Conservation (phyloP, 495 filamentous ascomycete species). For the Apiosordaria backusii region DNA sequence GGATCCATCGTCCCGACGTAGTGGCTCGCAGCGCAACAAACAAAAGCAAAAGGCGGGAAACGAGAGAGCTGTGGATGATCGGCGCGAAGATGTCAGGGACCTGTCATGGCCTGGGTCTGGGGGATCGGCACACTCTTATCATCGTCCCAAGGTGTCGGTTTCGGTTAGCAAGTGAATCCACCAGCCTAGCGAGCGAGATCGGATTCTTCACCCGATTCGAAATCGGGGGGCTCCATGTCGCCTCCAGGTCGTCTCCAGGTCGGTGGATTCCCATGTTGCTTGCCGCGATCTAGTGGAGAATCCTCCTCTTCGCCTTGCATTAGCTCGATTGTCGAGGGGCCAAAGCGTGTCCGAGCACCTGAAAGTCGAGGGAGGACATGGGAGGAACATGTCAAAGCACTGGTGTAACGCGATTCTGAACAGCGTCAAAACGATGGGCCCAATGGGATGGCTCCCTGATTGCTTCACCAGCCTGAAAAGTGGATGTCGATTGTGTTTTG, state of each 20-base stretch:
- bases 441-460: background rate
- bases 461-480: background rate
- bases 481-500: background rate
- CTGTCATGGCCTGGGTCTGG: background rate
- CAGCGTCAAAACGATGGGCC: background rate
- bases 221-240: background rate
- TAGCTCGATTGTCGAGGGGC: background rate
- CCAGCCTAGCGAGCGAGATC: background rate
- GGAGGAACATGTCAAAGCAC: background rate
- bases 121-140: constrained; percentile 7
- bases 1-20: constrained; percentile 7
- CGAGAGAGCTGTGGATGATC: background rate
- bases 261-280: background rate
- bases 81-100: background rate
- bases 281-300: background rate
- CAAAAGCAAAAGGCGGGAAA: background rate
- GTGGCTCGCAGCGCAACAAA: background rate
- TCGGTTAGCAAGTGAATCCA: background rate
- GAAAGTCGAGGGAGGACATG: background rate
- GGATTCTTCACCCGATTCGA: background rate
- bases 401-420: background rate
- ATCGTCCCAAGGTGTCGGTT: background rate
- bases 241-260: background rate
- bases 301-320: background rate
- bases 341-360: constrained; percentile 9